These are phyloP conservation scores for Eucalyptus tenuipes DNA, from an alignment of 345 rosid species.

Conservation along the genomic window DNA sequence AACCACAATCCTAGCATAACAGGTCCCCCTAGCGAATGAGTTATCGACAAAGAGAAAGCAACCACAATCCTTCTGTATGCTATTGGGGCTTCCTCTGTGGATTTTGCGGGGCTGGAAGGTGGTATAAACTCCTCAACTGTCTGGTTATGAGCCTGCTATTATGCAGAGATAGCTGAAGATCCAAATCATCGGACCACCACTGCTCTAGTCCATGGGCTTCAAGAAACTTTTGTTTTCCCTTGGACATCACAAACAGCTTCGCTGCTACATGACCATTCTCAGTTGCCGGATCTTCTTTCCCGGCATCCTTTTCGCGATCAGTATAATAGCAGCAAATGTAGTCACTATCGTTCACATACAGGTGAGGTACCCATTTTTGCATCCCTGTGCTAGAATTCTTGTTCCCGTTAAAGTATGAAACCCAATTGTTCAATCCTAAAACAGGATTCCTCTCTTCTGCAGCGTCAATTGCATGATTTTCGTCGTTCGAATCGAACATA, in stretches of 20 bases:
- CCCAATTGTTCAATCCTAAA: slow-evolving; percentile 53
- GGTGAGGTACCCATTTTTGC: slow-evolving; percentile 79
- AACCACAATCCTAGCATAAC: neutral
- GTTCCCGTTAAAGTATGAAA: slow-evolving; percentile 25
- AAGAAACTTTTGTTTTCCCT: slow-evolving; percentile 76
- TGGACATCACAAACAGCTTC: slow-evolving; percentile 77
- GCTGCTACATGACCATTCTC: slow-evolving; percentile 40
- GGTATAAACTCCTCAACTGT: slow-evolving; percentile 72
- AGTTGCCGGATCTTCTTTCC: slow-evolving; percentile 35
- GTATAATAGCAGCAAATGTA: slow-evolving; percentile 80
- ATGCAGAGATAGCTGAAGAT: slow-evolving; percentile 47
- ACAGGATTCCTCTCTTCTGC: neutral
- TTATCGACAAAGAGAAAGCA: neutral
- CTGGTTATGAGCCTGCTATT: slow-evolving; percentile 75
- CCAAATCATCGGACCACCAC: slow-evolving; percentile 91
- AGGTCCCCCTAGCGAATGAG: neutral
- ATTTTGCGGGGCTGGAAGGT: slow-evolving; percentile 21
- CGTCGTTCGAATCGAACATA: slow-evolving; percentile 47
- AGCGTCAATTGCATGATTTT: neutral
- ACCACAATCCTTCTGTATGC: neutral
- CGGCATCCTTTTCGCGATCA: slow-evolving; percentile 26
- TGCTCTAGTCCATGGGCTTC: slow-evolving; percentile 96
- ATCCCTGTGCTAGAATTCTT: slow-evolving; percentile 20
- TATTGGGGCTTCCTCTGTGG: neutral
- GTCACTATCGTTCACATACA: slow-evolving; percentile 85